Conservation (phyloP, 1,284 basidiomycete genomes). For the Pseudozyma thailandica region DNA sequence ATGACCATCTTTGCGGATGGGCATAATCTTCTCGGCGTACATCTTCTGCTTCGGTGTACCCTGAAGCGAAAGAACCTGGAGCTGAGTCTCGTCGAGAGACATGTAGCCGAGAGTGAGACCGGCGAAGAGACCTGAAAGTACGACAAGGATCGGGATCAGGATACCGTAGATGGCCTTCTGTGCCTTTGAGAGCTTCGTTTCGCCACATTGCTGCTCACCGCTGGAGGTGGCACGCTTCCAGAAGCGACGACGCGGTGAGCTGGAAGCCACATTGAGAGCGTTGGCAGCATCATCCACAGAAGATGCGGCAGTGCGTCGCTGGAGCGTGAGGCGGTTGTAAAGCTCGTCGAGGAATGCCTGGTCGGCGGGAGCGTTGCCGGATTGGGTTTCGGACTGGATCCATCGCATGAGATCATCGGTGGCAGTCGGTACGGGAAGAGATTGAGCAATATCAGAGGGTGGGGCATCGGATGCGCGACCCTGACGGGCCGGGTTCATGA, state of each 20-base stretch:
- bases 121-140: slow-evolving; percentile 75
- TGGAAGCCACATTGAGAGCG: neutral
- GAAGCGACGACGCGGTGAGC: slow-evolving; percentile 19
- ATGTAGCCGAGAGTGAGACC: slow-evolving; percentile 88
- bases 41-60: slow-evolving; percentile 82
- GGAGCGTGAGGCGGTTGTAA: slow-evolving; percentile 25
- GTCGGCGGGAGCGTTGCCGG: slow-evolving; percentile 3
- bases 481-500: slow-evolving; percentile 18
- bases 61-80: slow-evolving; percentile 84
- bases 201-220: slow-evolving; percentile 8
- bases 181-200: slow-evolving; percentile 23
- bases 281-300: neutral
- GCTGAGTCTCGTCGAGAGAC: slow-evolving; percentile 90
- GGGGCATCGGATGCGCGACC: slow-evolving; percentile 14
- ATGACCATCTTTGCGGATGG: slow-evolving; percentile 76
- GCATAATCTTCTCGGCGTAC: slow-evolving; percentile 85
- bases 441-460: slow-evolving; percentile 11
- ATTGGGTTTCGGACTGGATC: slow-evolving; percentile 19
- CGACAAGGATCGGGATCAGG: slow-evolving; percentile 74
- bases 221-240: slow-evolving; percentile 35
- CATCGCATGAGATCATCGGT: slow-evolving; percentile 17
- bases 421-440: neutral
- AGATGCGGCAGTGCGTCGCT: slow-evolving; percentile 15
- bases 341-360: slow-evolving; percentile 35
- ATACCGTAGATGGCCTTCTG: slow-evolving; percentile 58